Percentiles rank a stretch among this genome's conserved stretches.
phyloP scores from a whole-genome alignment of 176 grass and related monocot species.

The Triticum monococcum region DNA sequence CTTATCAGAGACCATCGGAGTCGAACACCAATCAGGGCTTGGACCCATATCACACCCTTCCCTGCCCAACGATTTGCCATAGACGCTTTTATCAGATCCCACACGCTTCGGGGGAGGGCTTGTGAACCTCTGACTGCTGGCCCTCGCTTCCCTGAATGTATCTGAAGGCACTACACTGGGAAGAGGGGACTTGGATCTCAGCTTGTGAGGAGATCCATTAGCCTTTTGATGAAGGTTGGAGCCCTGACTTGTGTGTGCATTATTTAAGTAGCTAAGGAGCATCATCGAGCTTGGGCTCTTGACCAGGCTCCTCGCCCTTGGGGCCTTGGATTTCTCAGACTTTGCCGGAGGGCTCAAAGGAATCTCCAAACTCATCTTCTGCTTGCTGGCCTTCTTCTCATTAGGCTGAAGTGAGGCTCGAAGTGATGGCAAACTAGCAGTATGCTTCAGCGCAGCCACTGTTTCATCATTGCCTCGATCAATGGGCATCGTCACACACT shows the following conservation, averaged over 20 bases:
- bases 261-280: slow-evolving; percentile 49
- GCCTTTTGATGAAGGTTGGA: slow-evolving; percentile 15
- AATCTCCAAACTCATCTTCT: background rate
- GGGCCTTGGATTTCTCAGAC: slow-evolving; percentile 7
- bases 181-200: slow-evolving; percentile 56
- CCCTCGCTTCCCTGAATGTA: slow-evolving; percentile 55
- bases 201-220: slow-evolving; percentile 12
- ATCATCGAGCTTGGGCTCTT: slow-evolving; percentile 48
- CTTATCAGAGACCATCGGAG: slow-evolving; percentile 19
- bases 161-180: slow-evolving; percentile 30
- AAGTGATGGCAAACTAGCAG: slow-evolving; percentile 27
- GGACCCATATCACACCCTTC: slow-evolving; percentile 24
- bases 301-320: slow-evolving; percentile 34
- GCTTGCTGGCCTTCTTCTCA: slow-evolving; percentile 10
- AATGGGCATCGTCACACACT: slow-evolving; percentile 37
- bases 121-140: slow-evolving; percentile 48
- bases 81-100: slow-evolving; percentile 62
- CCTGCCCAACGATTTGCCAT: slow-evolving; percentile 47
- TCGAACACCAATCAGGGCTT: slow-evolving; percentile 24
- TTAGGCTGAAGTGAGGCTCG: slow-evolving; percentile 4
- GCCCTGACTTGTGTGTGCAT: slow-evolving; percentile 9
- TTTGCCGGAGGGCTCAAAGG: slow-evolving; percentile 16
- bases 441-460: slow-evolving; percentile 26
- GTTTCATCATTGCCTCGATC: slow-evolving; percentile 27
- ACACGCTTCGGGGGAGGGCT: slow-evolving; percentile 58